Percentiles rank a stretch among this genome's conserved stretches.
These are phyloP conservation scores for Jaenimonas drosophilae DNA, from an alignment of 208 protist species.

Conservation along the genomic window DNA sequence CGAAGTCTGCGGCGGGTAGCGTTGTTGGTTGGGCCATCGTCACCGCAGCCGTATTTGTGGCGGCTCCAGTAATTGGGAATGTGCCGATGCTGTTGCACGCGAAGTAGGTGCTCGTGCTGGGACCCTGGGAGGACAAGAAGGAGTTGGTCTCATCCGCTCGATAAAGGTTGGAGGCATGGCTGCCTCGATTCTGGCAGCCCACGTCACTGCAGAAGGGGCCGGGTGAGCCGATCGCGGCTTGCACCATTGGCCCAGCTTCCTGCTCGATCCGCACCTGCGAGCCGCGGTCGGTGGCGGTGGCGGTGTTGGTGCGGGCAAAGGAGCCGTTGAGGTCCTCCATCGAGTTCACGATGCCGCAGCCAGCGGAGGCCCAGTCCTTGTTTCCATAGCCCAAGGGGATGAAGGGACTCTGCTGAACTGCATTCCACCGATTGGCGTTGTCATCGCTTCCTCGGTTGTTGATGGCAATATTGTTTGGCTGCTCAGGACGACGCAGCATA, in stretches of 20 bases:
- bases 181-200: too few species aligned
- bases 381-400: background rate
- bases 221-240: background rate
- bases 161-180: too few species aligned
- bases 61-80: too few species aligned
- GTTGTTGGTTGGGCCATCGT: too few species aligned
- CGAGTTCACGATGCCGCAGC: too few species aligned
- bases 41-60: too few species aligned
- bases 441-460: background rate
- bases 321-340: background rate
- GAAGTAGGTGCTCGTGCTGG: background rate
- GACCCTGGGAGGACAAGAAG: background rate
- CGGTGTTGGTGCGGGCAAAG: background rate
- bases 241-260: background rate
- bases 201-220: background rate
- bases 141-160: background rate
- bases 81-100: background rate
- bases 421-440: background rate
- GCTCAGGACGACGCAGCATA: slow-evolving; percentile 50
- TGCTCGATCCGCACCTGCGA: background rate
- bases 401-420: background rate
- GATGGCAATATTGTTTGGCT: slow-evolving; percentile 10
- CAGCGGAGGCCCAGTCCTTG: background rate
- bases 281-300: background rate
- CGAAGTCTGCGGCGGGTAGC: slow-evolving; percentile 17